phyloP scores from a whole-genome alignment of 805 yeast genomes.

The Suhomyces sp. region DNA sequence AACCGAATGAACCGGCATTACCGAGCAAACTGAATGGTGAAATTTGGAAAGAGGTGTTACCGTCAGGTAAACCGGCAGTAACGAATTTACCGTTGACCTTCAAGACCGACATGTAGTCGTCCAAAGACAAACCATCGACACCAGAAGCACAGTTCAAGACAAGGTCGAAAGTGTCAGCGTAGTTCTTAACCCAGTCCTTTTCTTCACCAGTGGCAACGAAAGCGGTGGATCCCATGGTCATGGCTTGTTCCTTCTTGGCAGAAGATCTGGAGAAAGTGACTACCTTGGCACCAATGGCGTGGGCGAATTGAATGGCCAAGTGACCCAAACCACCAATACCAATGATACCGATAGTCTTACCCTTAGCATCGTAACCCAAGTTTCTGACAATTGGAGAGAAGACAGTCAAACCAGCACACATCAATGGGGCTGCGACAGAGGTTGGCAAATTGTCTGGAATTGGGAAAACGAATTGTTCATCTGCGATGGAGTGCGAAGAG shows the following conservation, averaged over 20 bases:
- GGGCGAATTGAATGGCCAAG: slow-evolving; percentile 53
- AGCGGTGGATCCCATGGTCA: slow-evolving; percentile 50
- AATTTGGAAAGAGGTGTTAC: slow-evolving; percentile 41
- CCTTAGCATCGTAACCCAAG: slow-evolving; percentile 35
- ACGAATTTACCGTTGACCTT: slow-evolving; percentile 58
- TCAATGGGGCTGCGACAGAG: slow-evolving; percentile 63
- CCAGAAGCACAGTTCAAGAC: slow-evolving; percentile 54
- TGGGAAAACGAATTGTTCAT: slow-evolving; percentile 60
- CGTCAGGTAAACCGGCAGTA: slow-evolving; percentile 64
- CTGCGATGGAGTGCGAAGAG: slow-evolving; percentile 61
- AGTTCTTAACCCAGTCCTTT: slow-evolving; percentile 37
- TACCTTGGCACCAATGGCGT: slow-evolving; percentile 60
- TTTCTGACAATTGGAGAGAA: slow-evolving; percentile 61
- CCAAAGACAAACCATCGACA: slow-evolving; percentile 47
- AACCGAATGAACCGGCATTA: slow-evolving; percentile 51
- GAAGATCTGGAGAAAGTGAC: slow-evolving; percentile 52
- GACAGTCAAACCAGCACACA: slow-evolving; percentile 77
- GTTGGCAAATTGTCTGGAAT: slow-evolving; percentile 50
- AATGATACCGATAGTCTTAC: slow-evolving; percentile 50
- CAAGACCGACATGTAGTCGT: slow-evolving; percentile 46
- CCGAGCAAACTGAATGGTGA: slow-evolving; percentile 51
- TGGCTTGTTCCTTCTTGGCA: slow-evolving; percentile 48
- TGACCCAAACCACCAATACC: slow-evolving; percentile 61
- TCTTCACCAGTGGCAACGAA: slow-evolving; percentile 54
- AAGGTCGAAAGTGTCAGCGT: slow-evolving; percentile 43